phyloP scores from a whole-genome alignment of 1,284 basidiomycete species.

The Trichosporon asahii region DNA sequence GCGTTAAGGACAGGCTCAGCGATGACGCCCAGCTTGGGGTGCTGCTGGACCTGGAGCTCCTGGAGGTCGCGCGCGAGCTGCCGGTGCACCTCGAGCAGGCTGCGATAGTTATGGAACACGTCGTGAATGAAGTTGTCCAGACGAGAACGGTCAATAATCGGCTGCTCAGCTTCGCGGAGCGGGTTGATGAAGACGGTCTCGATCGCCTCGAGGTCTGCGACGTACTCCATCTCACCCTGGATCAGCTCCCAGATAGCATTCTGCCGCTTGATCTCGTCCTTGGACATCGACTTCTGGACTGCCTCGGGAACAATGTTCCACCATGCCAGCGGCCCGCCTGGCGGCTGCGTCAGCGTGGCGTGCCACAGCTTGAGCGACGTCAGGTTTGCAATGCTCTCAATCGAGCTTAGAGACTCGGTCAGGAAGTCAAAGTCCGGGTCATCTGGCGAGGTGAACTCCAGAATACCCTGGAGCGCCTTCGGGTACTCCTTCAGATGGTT shows the following conservation, averaged over 20 bases:
- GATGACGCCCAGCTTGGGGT: constrained; percentile 76
- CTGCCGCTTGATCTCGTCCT: constrained; percentile 79
- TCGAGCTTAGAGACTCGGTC: constrained; percentile 67
- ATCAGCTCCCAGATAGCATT: constrained; percentile 92
- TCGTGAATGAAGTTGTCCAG: constrained; percentile 77
- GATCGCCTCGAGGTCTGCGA: constrained; percentile 86
- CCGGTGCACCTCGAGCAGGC: constrained; percentile 65
- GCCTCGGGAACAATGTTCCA: constrained; percentile 74
- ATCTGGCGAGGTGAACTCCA: constrained; percentile 68
- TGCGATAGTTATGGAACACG: constrained; percentile 80
- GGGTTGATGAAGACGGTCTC: constrained; percentile 70
- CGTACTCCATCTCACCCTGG: constrained; percentile 91
- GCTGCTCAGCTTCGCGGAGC: constrained; percentile 67
- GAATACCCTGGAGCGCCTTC: constrained; percentile 78
- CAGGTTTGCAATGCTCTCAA: constrained; percentile 70
- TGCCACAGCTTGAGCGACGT: constrained; percentile 82
- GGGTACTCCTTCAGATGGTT: constrained; percentile 90
- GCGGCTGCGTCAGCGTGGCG: constrained; percentile 72
- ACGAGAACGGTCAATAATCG: constrained; percentile 69
- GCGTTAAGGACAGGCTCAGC: constrained; percentile 84
- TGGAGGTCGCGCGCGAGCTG: constrained; percentile 80
- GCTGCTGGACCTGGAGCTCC: constrained; percentile 82
- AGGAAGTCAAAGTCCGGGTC: constrained; percentile 79
- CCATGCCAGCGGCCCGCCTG: constrained; percentile 76
- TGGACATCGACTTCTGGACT: constrained; percentile 62